A percentile compares a stretch with the other conserved stretches of the same genome.
Conservation (phyloP, 805 yeast species). For the Candida koratica region DNA sequence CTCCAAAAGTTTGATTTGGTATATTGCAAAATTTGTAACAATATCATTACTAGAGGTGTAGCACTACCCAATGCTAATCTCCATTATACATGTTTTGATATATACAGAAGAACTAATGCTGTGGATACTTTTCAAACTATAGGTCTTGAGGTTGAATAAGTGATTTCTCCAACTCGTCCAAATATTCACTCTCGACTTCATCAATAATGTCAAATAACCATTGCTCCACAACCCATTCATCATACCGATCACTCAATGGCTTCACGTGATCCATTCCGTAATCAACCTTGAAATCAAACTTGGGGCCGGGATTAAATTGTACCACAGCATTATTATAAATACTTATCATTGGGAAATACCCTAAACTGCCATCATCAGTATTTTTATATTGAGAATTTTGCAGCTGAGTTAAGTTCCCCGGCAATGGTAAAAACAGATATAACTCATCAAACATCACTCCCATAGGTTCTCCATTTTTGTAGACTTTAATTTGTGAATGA, state of each 20-base stretch:
- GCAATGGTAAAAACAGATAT: slow-evolving; percentile 75
- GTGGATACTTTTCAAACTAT: slow-evolving; percentile 2
- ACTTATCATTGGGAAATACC: slow-evolving; percentile 89
- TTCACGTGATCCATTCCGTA: slow-evolving; percentile 30
- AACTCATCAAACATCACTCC: slow-evolving; percentile 68
- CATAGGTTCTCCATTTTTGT: slow-evolving; percentile 66
- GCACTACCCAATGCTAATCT: slow-evolving; percentile 41
- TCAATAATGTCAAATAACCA: slow-evolving; percentile 80
- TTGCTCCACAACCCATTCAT: slow-evolving; percentile 73
- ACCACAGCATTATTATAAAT: slow-evolving; percentile 78
- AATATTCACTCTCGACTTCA: slow-evolving; percentile 64
- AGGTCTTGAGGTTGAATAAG: slow-evolving; percentile 1
- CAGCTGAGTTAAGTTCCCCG: slow-evolving; percentile 42
- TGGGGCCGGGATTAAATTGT: slow-evolving; percentile 63
- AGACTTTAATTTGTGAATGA: slow-evolving; percentile 62
- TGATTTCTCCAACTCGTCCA: slow-evolving; percentile 40
- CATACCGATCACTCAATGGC: slow-evolving; percentile 57
- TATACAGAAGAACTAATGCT: slow-evolving; percentile 32
- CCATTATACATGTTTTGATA: slow-evolving; percentile 46
- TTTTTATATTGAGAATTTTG: slow-evolving; percentile 36
- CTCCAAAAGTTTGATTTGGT: slow-evolving; percentile 27
- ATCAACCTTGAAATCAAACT: slow-evolving; percentile 40
- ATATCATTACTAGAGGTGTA: slow-evolving; percentile 50
- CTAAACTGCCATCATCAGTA: slow-evolving; percentile 79
- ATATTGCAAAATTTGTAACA: slow-evolving; percentile 48